Percentiles rank a stretch among this genome's conserved stretches.
Evolutionary conservation across 2,329 filamentous ascomycete genomes (phyloP).

Genomic region (Aspergillus quadricinctus): DNA sequence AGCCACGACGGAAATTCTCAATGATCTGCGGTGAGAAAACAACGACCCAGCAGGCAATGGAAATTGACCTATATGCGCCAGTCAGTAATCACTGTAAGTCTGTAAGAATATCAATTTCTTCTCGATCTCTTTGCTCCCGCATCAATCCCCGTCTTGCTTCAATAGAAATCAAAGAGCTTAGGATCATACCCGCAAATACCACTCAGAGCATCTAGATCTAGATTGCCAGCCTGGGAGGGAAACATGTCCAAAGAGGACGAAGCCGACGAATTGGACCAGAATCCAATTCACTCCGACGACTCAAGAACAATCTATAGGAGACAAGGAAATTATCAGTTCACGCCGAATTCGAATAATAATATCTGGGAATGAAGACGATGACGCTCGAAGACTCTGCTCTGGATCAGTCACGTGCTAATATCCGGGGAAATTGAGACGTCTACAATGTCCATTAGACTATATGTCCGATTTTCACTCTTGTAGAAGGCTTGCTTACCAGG

Average conservation of each 20-base stretch:
- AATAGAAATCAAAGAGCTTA: constrained; percentile 1
- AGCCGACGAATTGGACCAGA: constrained; percentile 3
- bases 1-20: constrained; percentile 82
- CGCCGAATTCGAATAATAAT: background rate
- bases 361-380: background rate
- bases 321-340: background rate
- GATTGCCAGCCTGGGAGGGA: constrained; percentile 47
- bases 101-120: background rate
- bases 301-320: background rate
- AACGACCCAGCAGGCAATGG: constrained; percentile 95
- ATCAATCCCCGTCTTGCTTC: background rate
- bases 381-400: constrained; percentile 8
- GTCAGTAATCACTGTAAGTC: constrained; percentile 1
- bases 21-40: constrained; percentile 97
- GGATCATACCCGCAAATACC: constrained; percentile 74
- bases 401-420: constrained; percentile 5
- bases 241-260: constrained; percentile 25
- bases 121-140: background rate
- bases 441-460: background rate
- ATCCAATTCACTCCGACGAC: background rate
- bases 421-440: constrained; percentile 4
- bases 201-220: constrained; percentile 86
- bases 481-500: no score
- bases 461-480: background rate
- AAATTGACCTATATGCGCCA: constrained; percentile 67